A percentile compares a stretch with the other conserved stretches of the same genome.
Conservation (phyloP, 495 filamentous ascomycete species). For the Talaromyces liani region DNA sequence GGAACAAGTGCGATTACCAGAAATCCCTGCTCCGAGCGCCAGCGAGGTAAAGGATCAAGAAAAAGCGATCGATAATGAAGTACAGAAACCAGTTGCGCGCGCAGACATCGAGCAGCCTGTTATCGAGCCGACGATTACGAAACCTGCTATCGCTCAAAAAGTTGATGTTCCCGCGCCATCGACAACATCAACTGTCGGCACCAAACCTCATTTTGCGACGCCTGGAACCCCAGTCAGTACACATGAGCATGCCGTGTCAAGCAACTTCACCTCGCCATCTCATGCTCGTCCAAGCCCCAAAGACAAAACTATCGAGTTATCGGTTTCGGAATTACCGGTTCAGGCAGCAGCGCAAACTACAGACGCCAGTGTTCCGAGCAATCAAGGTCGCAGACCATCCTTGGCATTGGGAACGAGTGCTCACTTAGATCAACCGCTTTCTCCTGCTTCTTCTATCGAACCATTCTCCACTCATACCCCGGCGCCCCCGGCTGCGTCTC, state of each 20-base stretch:
- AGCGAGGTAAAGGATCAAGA: background rate
- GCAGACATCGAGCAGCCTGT: background rate
- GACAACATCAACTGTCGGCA: constrained; percentile 9
- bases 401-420: constrained; percentile 19
- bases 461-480: constrained; percentile 39
- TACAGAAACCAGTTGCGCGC: background rate
- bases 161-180: constrained; percentile 6
- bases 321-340: background rate
- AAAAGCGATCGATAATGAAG: background rate
- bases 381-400: constrained; percentile 25
- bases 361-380: constrained; percentile 15
- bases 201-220: background rate
- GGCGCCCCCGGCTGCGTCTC: constrained; percentile 27
- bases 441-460: constrained; percentile 35
- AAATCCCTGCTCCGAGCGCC: background rate
- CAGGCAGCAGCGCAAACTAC: background rate
- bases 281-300: constrained; percentile 1
- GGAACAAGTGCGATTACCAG: background rate
- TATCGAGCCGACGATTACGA: background rate
- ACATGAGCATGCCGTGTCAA: background rate
- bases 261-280: constrained; percentile 1
- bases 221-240: constrained; percentile 9
- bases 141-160: background rate
- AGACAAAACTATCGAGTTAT: background rate
- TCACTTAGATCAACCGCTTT: constrained; percentile 34